Conservation (phyloP, 208 protist species). For the Leishmania turanica region DNA sequence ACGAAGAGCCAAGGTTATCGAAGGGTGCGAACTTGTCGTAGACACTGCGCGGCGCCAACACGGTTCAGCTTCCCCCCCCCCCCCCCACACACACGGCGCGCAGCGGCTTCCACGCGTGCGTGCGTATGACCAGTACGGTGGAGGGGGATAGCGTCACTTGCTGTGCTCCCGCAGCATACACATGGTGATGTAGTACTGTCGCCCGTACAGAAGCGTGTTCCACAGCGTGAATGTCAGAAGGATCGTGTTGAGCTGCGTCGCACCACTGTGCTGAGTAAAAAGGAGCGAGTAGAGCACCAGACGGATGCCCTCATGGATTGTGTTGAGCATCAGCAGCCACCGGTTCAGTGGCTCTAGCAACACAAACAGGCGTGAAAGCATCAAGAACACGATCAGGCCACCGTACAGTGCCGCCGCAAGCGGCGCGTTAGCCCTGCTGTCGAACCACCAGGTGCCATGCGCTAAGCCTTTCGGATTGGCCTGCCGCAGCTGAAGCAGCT, state of each 20-base stretch:
- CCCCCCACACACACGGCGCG: neutral
- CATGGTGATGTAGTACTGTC: constrained; percentile 61
- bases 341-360: constrained; percentile 59
- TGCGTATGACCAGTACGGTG: neutral
- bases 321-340: constrained; percentile 54
- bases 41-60: neutral
- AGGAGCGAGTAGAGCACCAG: constrained; percentile 45
- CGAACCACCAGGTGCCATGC: constrained; percentile 50
- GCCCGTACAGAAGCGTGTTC: constrained; percentile 53
- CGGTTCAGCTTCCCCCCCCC: neutral
- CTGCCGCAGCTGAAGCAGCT: constrained; percentile 39
- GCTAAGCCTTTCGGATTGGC: constrained; percentile 20
- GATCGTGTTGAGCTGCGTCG: constrained; percentile 61
- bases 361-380: constrained; percentile 49
- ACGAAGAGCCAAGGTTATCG: neutral
- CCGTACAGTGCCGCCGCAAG: constrained; percentile 41
- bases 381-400: constrained; percentile 40
- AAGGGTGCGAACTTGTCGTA: neutral
- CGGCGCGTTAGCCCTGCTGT: constrained; percentile 40
- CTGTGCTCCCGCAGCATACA: constrained; percentile 36
- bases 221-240: constrained; percentile 54
- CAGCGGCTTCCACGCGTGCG: neutral
- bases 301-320: constrained; percentile 45
- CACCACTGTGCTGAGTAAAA: constrained; percentile 37
- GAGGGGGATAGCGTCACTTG: constrained; percentile 13